Percentiles rank a stretch among this genome's conserved stretches.
Conservation (phyloP, 352 stramenopile species). For the Phytopythium boreale region DNA sequence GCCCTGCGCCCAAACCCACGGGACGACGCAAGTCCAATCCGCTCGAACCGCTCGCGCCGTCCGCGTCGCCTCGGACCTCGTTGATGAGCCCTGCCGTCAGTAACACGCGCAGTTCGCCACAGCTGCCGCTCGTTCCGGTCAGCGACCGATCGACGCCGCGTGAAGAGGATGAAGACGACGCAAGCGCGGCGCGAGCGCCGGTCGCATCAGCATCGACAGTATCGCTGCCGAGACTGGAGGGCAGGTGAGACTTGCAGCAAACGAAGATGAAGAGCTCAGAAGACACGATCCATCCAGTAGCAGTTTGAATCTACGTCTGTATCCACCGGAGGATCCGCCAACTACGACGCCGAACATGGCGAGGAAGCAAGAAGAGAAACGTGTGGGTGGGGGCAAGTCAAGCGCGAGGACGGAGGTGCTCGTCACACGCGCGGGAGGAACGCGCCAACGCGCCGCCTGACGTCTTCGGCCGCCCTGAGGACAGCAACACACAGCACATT, state of each 20-base stretch:
- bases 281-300: background rate
- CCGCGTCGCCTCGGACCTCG: background rate
- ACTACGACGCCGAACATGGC: background rate
- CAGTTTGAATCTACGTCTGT: background rate
- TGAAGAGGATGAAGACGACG: background rate
- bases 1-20: conserved; percentile 9
- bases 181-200: background rate
- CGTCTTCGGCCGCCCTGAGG: conserved; percentile 20
- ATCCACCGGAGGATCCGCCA: background rate
- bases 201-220: background rate
- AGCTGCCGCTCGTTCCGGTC: background rate
- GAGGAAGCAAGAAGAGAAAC: background rate
- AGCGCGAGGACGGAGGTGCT: background rate
- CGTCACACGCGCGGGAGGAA: conserved; percentile 30
- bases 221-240: conserved; percentile 2
- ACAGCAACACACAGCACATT: background rate
- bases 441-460: conserved; percentile 30
- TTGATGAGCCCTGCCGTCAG: too few relatives aligned
- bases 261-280: background rate
- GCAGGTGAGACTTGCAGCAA: conserved; percentile 2
- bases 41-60: background rate
- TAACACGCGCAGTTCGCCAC: background rate
- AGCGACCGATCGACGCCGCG: background rate
- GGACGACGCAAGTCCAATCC: conserved; percentile 5
- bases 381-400: background rate